These are phyloP conservation scores for Cenococcum geophilum DNA, from an alignment of 495 filamentous ascomycete genomes.

Conservation along the genomic window DNA sequence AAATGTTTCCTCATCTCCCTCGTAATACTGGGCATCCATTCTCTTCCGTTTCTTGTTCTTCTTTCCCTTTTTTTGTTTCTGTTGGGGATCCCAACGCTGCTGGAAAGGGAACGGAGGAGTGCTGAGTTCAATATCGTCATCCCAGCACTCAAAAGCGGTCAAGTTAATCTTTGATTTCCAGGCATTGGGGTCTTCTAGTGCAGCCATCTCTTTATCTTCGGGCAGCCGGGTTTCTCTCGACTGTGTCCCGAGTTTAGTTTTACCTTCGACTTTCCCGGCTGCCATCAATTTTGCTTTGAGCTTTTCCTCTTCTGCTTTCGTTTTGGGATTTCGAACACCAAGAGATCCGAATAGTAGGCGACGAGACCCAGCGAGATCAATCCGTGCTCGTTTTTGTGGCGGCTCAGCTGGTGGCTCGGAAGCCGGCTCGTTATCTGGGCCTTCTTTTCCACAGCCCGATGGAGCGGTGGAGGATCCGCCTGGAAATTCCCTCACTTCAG, in stretches of 20 bases:
- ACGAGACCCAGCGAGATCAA: slow-evolving; percentile 60
- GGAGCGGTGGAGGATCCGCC: neutral
- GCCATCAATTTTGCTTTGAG: slow-evolving; percentile 52
- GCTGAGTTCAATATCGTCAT: slow-evolving; percentile 62
- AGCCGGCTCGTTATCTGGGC: neutral
- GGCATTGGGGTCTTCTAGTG: slow-evolving; percentile 39
- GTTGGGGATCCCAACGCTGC: slow-evolving; percentile 79
- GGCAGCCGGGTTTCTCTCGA: neutral
- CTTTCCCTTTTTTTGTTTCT: slow-evolving; percentile 54
- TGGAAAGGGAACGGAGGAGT: slow-evolving; percentile 85
- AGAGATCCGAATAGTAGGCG: slow-evolving; percentile 67
- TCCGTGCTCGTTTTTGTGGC: slow-evolving; percentile 39
- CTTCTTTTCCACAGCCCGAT: neutral
- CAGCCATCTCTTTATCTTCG: neutral
- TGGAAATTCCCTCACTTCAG: no score
- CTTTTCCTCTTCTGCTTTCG: slow-evolving; percentile 59
- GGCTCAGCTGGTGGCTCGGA: neutral
- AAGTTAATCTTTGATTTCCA: slow-evolving; percentile 72
- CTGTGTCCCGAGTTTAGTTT: slow-evolving; percentile 27
- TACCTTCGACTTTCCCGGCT: slow-evolving; percentile 33
- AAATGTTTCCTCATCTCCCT: slow-evolving; percentile 29
- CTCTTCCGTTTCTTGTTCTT: slow-evolving; percentile 48
- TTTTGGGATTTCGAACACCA: slow-evolving; percentile 61
- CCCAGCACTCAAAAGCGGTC: slow-evolving; percentile 75
- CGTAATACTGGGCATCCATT: slow-evolving; percentile 30